These are phyloP conservation scores for Eucalyptus fibrosa DNA, from an alignment of 345 rosid genomes.

Conservation along the genomic window DNA sequence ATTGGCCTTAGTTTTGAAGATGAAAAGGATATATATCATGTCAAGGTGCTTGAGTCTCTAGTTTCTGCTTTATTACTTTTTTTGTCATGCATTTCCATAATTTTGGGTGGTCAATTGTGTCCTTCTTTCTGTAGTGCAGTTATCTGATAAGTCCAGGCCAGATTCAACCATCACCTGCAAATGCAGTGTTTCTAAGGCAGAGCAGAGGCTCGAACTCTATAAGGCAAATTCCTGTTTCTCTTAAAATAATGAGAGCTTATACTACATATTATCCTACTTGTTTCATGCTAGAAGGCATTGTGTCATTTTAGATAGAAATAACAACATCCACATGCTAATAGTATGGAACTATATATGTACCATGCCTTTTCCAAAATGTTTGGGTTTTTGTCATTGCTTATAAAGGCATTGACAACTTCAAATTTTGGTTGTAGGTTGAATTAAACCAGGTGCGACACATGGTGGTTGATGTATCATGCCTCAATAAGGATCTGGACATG, in stretches of 20 bases:
- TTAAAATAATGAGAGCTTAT: background rate
- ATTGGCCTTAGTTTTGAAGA: background rate
- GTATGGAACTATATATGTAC: background rate
- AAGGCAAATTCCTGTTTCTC: constrained; percentile 17
- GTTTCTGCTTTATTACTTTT: background rate
- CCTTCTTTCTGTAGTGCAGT: background rate
- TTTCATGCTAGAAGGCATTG: background rate
- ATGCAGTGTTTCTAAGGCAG: constrained; percentile 21
- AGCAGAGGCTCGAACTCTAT: constrained; percentile 30
- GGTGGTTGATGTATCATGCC: constrained; percentile 7
- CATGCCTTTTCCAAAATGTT: background rate
- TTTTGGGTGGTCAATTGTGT: background rate
- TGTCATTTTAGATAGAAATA: background rate
- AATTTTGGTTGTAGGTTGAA: background rate
- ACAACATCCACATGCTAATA: background rate
- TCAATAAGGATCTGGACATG: constrained; percentile 52
- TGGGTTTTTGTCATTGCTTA: background rate
- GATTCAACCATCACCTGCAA: constrained; percentile 25
- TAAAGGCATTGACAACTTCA: background rate
- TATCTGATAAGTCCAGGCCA: background rate
- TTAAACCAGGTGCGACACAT: background rate
- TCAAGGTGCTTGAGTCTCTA: background rate
- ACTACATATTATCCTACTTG: background rate
- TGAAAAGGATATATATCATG: background rate
- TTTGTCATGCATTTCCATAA: background rate